Base-by-base conservation (phyloP, 1,284 basidiomycete species). In the Malassezia caprae region DNA sequence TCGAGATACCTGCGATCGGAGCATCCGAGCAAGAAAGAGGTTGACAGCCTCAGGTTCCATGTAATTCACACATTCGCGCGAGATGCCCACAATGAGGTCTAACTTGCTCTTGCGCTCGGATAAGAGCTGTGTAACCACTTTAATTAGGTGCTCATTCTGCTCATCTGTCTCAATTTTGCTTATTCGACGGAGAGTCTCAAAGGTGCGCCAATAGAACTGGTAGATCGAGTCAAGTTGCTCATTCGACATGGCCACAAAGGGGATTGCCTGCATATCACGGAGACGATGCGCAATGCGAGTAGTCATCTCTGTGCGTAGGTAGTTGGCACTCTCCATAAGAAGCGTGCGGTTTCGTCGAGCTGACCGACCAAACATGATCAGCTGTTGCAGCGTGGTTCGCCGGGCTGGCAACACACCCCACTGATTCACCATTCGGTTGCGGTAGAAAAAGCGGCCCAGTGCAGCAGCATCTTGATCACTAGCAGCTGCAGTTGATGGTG, bases 11-110 rank as follows among this genome's bases (percentile, higher is more conserved):
- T 90, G 80, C 3, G 88, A 90, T 42, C 88, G 81, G 8, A 93
- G 80, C 90, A 93, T 93, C 24, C 88, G 82, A 21, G 83, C 82
- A 84, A 91, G 88, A 74, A 91, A 90, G 8, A 85, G 80, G 73
- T 93, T 89, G 13, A 93, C 79, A 49, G 82, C 80, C 52, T 88
- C 85, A 0, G 88, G 83, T 0, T 82, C 78, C 11, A 93, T 80
- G 69, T 86, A 83, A 15, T 87, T 88, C 0, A 86, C 83, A 8
- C 64, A 62, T 53, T 77, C 76, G 12, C 45, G 43, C 34, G 73
- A 71, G 30, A 77, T 70, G 24, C 76, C 75, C 28, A 72, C 62
- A 1, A 62, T 64, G 19, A 68, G 51, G 10, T 58, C 62, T 2
- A 65, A 64, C 39, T 68, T 62, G 24, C 60, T 67, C 35, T 72